Conservation (phyloP, 2,329 filamentous ascomycete species). For the Microsporum canis region DNA sequence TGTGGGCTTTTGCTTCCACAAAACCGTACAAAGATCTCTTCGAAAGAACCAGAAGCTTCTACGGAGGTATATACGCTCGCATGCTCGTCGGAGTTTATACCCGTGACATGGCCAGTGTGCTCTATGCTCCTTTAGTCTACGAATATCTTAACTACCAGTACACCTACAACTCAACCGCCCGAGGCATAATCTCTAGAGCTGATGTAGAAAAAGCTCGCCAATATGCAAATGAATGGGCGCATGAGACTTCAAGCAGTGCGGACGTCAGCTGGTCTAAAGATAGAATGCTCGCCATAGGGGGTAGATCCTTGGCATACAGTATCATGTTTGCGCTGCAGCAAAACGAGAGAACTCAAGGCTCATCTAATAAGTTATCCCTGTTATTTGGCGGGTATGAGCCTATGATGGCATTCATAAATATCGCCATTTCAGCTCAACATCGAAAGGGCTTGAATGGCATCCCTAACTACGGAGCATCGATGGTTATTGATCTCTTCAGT, state of each 20-base stretch:
- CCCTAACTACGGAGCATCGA: slow-evolving; percentile 38
- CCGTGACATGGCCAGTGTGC: slow-evolving; percentile 35
- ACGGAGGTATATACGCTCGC: slow-evolving; percentile 34
- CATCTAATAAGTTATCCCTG: slow-evolving; percentile 35
- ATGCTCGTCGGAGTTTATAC: slow-evolving; percentile 36
- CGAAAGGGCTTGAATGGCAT: slow-evolving; percentile 32
- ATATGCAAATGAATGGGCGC: slow-evolving; percentile 38
- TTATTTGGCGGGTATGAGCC: slow-evolving; percentile 42
- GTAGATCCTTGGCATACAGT: slow-evolving; percentile 32
- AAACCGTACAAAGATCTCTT: slow-evolving; percentile 27
- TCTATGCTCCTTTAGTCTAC: slow-evolving; percentile 43
- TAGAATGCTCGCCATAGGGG: slow-evolving; percentile 33
- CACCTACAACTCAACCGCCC: slow-evolving; percentile 40
- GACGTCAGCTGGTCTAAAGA: slow-evolving; percentile 10
- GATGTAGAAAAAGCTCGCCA: slow-evolving; percentile 30
- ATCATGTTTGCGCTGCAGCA: slow-evolving; percentile 30
- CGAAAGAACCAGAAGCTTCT: slow-evolving; percentile 33
- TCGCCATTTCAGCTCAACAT: slow-evolving; percentile 18
- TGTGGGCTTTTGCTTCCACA: slow-evolving; percentile 32
- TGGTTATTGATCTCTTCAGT: slow-evolving; percentile 44
- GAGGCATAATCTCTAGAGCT: slow-evolving; percentile 20
- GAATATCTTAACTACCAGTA: slow-evolving; percentile 47
- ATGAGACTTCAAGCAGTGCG: slow-evolving; percentile 18
- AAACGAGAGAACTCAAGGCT: slow-evolving; percentile 30
- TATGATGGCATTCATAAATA: slow-evolving; percentile 41